Conservation (phyloP, 306 rosid genomes). For the Fagus crenata region DNA sequence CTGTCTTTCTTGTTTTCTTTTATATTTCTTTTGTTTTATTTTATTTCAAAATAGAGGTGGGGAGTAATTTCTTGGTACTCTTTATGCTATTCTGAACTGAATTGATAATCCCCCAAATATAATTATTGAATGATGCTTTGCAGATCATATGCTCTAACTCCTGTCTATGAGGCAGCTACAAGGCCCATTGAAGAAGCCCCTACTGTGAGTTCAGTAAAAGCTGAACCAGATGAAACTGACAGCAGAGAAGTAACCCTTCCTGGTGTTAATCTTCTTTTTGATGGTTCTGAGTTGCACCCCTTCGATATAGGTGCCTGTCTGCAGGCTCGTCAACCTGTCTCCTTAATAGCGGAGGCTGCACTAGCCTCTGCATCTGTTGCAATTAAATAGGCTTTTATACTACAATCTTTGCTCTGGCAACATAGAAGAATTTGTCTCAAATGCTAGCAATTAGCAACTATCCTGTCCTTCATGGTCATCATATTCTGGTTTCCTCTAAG, state of each 20-base stretch:
- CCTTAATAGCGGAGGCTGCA: conserved; percentile 86
- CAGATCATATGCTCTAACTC: conserved; percentile 76
- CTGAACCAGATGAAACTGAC: conserved; percentile 72
- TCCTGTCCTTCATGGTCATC: conserved; percentile 12
- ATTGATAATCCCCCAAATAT: not conserved
- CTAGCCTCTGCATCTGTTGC: conserved; percentile 59
- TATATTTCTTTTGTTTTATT: too few relatives aligned
- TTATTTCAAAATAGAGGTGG: not conserved
- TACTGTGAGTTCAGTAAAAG: conserved; percentile 41
- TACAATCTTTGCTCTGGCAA: conserved; percentile 26
- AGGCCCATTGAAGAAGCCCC: conserved; percentile 54
- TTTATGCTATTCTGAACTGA: conserved; percentile 2
- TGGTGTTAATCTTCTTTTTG: conserved; percentile 85
- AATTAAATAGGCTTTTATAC: conserved; percentile 45
- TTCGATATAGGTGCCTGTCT: conserved; percentile 93
- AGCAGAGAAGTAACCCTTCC: conserved; percentile 85
- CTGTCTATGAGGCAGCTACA: conserved; percentile 59
- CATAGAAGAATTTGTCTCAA: conserved; percentile 26
- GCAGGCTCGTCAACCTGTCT: conserved; percentile 87
- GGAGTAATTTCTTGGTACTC: not conserved
- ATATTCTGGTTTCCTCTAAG: not conserved
- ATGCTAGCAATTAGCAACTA: conserved; percentile 23
- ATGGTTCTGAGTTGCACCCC: conserved; percentile 83
- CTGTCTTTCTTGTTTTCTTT: not conserved
- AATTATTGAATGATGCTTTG: conserved; percentile 36